These are phyloP conservation scores for Sphaerulina vaccinii DNA, from an alignment of 2,329 filamentous ascomycete species.

Conservation along the genomic window DNA sequence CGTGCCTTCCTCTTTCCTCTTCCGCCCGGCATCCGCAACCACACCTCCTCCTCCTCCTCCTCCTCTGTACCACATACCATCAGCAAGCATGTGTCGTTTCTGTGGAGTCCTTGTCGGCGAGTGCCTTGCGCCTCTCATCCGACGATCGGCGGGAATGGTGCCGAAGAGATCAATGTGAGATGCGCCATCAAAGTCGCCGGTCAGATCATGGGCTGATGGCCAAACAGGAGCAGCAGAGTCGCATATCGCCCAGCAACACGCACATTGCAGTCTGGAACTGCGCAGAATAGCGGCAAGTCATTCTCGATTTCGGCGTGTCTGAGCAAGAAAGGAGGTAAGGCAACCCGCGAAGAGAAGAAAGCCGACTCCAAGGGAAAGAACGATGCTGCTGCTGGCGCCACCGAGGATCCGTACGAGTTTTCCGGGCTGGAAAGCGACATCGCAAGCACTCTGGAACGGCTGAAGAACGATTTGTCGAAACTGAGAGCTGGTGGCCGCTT, in stretches of 20 bases:
- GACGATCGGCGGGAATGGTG: conserved; percentile 2
- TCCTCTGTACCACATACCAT: too few relatives aligned
- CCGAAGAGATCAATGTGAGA: conserved; percentile 10
- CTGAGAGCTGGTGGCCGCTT: conserved; percentile 62
- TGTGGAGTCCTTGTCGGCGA: conserved; percentile 12
- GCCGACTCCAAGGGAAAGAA: conserved; percentile 35
- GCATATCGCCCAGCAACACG: conserved; percentile 18
- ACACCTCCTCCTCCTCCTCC: too few relatives aligned
- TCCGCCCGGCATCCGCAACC: too few relatives aligned
- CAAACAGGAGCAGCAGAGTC: conserved; percentile 7
- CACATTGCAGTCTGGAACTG: not conserved
- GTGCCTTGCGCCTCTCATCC: conserved; percentile 11
- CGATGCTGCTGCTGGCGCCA: conserved; percentile 31
- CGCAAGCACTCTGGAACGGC: conserved; percentile 52
- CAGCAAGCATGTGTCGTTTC: conserved; percentile 12
- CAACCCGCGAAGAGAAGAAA: conserved; percentile 41
- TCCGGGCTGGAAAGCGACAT: conserved; percentile 58
- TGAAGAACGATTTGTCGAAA: conserved; percentile 63
- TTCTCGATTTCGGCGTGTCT: conserved; percentile 47
- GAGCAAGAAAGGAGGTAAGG: conserved; percentile 56
- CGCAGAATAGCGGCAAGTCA: conserved; percentile 2
- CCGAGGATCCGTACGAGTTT: conserved; percentile 62
- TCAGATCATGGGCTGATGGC: not conserved
- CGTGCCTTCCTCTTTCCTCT: too few relatives aligned
- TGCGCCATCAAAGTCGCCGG: not conserved